These are phyloP conservation scores for Climacium dendroides DNA, from an alignment of 225 moss, liverwort and hornwort genomes.

Conservation along the genomic window DNA sequence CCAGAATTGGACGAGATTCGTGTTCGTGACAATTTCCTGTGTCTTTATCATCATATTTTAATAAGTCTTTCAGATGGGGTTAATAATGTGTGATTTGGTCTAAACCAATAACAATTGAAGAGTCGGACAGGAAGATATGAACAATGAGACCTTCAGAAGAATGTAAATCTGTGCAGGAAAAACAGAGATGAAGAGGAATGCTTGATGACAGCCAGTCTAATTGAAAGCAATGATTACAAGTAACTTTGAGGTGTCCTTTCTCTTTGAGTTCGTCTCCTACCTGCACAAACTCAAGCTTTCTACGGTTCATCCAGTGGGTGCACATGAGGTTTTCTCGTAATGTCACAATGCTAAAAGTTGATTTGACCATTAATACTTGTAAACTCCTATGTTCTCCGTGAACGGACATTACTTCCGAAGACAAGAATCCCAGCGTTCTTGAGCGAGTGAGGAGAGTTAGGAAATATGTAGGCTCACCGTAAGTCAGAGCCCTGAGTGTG, in stretches of 20 bases:
- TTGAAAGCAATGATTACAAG: neutral
- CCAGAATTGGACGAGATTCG: conserved; percentile 38
- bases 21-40: conserved; percentile 2
- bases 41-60: neutral
- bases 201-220: neutral
- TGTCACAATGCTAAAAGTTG: neutral
- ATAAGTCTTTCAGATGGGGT: neutral
- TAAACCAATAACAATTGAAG: neutral
- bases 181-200: neutral
- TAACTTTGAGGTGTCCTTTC: neutral
- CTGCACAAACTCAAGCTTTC: neutral
- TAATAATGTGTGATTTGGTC: neutral
- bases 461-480: neutral
- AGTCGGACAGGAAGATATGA: neutral
- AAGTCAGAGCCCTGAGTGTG: neutral
- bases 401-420: neutral
- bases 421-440: neutral
- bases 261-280: neutral
- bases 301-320: neutral
- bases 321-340: neutral
- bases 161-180: neutral
- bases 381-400: neutral
- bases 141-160: neutral
- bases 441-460: neutral
- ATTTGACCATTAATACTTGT: neutral